A percentile compares a stretch with the other conserved stretches of the same genome.
Evolutionary conservation across 257 asterid species (phyloP).

Genomic region (Nicotiana sylvestris): DNA sequence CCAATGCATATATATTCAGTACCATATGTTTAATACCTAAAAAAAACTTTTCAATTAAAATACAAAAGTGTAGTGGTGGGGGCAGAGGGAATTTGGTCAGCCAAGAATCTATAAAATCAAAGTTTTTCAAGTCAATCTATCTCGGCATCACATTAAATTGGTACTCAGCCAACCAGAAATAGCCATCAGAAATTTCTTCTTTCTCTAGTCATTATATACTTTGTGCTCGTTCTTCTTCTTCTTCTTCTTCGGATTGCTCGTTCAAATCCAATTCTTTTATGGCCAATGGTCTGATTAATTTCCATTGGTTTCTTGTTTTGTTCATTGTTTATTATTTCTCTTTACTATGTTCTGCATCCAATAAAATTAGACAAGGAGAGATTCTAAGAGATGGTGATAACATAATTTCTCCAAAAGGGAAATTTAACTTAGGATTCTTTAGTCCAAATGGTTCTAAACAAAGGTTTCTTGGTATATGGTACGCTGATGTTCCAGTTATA

Average conservation of each 20-base stretch:
- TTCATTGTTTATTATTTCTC: conserved; percentile 6
- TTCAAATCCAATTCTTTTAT: not conserved
- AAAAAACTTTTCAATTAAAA: no score
- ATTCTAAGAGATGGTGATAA: conserved; percentile 43
- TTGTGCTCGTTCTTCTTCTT: not conserved
- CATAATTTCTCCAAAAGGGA: conserved; percentile 35
- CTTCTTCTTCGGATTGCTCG: not conserved
- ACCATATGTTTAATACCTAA: no score
- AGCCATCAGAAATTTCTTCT: not conserved
- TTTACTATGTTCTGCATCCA: conserved; percentile 19
- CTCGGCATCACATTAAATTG: conserved; percentile 7
- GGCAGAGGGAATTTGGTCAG: not conserved
- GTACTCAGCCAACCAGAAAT: not conserved
- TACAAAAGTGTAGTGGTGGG: not conserved
- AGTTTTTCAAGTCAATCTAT: not conserved
- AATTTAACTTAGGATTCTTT: conserved; percentile 64
- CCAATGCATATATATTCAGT: no score
- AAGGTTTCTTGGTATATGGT: conserved; percentile 73
- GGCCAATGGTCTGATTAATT: not conserved
- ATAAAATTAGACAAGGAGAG: conserved; percentile 30
- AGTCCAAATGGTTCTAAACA: conserved; percentile 36
- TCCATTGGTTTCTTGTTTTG: conserved; percentile 13
- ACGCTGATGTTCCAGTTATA: conserved; percentile 15
- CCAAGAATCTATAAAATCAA: not conserved
- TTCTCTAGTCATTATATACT: not conserved